Evolutionary conservation across 176 grass and related monocot species (phyloP), one percentile per base, ranked within the genome.

Genomic region (Rhipidocladum racemiflorum): DNA sequence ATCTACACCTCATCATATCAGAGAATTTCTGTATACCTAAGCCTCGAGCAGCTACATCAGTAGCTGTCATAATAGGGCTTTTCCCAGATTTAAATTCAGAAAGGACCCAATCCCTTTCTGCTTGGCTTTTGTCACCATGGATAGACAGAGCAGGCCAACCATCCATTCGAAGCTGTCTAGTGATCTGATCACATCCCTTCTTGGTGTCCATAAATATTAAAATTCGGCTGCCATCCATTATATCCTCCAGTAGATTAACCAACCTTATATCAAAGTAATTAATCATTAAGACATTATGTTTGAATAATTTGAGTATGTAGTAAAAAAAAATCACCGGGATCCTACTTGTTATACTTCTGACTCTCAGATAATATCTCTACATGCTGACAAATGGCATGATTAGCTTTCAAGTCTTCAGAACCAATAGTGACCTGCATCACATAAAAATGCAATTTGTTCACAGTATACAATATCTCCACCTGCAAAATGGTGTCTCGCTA

Each of bases 341-440:
- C 97, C 54, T 99, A 99, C 97, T 99, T 96, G 89, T 93, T 99
- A 87, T 99, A 99, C 81, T 99, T 98, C 90, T 98, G 92, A 68
- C 84, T 91, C 87, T 93, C 95, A 79, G 92, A 99, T 84, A 99
- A 78, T 80, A 99, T 99, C 73, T 96, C 97, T 23, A 99, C 93
- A 83, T 88, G 92, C 70, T 96, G 97, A 70, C 72, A 90, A 89
- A 99, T 99, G 36, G 97, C 87, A 83, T 99, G 93, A 93, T 99
- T 99, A 77, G 93, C 97, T 90, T 99, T 99, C 91, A 99, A 83
- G 6, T 93, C 93, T 85, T 93, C 85, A 75, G 97, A 99, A 90
- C 97, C 93, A 75, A 99, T 99, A 84, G 85, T 93, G 42, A 93
- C 91, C 97, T 96, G 85, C 50, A 87, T 23, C 27, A 79, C 2